Evolutionary conservation across 495 filamentous ascomycete species (phyloP), one percentile per base, ranked within the genome.

Genomic region (Aspergillus heteromorphus): DNA sequence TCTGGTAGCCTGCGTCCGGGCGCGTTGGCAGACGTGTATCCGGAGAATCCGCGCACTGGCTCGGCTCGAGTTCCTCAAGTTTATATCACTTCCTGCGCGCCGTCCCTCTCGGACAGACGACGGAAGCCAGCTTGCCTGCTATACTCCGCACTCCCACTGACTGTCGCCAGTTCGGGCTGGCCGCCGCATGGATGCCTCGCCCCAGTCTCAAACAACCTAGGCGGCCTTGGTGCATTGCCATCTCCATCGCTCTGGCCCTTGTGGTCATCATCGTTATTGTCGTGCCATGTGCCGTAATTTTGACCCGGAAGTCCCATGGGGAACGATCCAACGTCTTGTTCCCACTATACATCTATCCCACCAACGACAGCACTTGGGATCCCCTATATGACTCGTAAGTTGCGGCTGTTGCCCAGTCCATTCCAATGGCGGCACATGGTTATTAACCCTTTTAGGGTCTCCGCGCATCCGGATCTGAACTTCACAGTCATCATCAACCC

Each of bases 301-400:
- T 59, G 20, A 53, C 57, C 2, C 42, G 51, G 8, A 53, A 49
- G 17, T 45, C 48, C 4, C 31, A 53, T 4, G 45, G 47, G 13
- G 36, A 55, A 42, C 6, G 68, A 2, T 69, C 67, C 18, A 71
- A 66, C 23, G 58, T 82, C 25, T 55, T 82, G 25, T 60, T 80
- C 19, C 79, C 80, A 2, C 65, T 83, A 17, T 82, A 82, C 59
- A 50, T 69, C 34, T 80, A 75, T 61, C 80, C 79, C 1, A 58
- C 54, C 6, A 47, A 42, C n/a, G 59, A 58, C 21, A 60, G 57
- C n/a, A 66, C 67, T 42, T 82, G 80, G 79, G 43, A 53, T 10
- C 65, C 74, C 18, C 65, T 75, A 48, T 68, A 71, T 43, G 56
- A 69, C 9, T 45, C 9, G 10, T 34, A 18, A 19, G n/a, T 18